phyloP scores from a whole-genome alignment of 2,329 filamentous ascomycete species.

The Cladosporium sp. region DNA sequence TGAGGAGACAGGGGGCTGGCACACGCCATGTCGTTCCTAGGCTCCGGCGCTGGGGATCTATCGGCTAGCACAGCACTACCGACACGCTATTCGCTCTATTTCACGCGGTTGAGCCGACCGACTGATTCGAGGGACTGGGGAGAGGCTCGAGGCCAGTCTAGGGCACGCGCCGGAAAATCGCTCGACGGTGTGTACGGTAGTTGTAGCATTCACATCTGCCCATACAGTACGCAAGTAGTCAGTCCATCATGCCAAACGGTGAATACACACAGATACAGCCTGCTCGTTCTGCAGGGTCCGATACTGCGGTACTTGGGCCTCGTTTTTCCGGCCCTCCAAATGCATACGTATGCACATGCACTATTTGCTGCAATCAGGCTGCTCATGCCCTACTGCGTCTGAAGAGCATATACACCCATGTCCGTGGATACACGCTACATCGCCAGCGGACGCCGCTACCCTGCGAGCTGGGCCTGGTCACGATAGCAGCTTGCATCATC shows the following conservation, averaged over 20 bases:
- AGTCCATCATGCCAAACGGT: neutral
- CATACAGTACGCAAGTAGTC: neutral
- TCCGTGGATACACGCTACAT: neutral
- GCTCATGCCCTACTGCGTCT: constrained; percentile 10
- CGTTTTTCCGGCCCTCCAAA: neutral
- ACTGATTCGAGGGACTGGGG: neutral
- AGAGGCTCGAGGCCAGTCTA: neutral
- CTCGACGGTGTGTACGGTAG: neutral
- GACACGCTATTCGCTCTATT: neutral
- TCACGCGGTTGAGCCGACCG: constrained; percentile 6
- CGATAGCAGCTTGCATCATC: neutral
- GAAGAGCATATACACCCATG: constrained; percentile 5
- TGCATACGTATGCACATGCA: neutral
- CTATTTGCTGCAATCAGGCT: neutral
- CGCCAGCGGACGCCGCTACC: neutral
- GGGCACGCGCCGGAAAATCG: neutral
- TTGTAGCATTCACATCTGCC: too few relatives aligned
- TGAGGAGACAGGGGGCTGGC: constrained; percentile 8
- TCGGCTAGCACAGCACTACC: constrained; percentile 1
- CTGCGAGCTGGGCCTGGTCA: neutral
- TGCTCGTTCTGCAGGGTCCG: neutral
- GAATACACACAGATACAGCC: neutral
- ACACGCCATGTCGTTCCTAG: neutral
- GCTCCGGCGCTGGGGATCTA: neutral
- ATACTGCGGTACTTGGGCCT: neutral